Percentiles rank a stretch among this genome's conserved stretches.
Evolutionary conservation across 1,284 basidiomycete species (phyloP).

Genomic region (Cryptococcus wingfieldii): DNA sequence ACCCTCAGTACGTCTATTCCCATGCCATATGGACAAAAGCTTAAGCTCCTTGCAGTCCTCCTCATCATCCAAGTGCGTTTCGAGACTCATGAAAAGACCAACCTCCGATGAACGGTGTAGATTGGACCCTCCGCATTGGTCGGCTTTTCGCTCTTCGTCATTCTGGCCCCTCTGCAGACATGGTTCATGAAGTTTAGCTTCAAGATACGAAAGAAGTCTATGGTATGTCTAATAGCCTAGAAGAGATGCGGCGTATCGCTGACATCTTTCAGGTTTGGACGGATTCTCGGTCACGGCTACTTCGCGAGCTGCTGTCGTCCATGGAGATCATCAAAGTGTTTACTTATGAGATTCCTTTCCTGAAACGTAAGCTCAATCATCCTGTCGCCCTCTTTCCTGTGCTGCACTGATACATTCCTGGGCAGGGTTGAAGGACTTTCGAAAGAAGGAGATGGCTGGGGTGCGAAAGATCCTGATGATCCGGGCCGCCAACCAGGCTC

Average conservation of each 20-base stretch:
- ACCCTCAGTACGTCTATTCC: slow-evolving; percentile 22
- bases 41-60: slow-evolving; percentile 52
- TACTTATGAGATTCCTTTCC: slow-evolving; percentile 60
- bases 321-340: slow-evolving; percentile 84
- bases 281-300: slow-evolving; percentile 50
- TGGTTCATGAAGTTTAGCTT: slow-evolving; percentile 72
- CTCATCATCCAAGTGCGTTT: slow-evolving; percentile 56
- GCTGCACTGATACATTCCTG: not conserved
- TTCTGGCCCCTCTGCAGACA: slow-evolving; percentile 63
- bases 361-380: slow-evolving; percentile 49
- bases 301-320: slow-evolving; percentile 64
- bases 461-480: slow-evolving; percentile 67
- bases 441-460: slow-evolving; percentile 70
- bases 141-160: slow-evolving; percentile 62
- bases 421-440: slow-evolving; percentile 57
- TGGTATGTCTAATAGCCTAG: slow-evolving; percentile 71
- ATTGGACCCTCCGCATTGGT: slow-evolving; percentile 53
- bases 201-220: slow-evolving; percentile 64
- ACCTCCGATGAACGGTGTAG: slow-evolving; percentile 33
- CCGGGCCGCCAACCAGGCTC: slow-evolving; percentile 49
- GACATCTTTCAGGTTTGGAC: not conserved
- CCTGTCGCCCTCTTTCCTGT: not conserved
- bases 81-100: no score
- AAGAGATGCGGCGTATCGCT: not conserved
- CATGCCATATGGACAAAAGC: not conserved